Percentiles rank a stretch among this genome's conserved stretches.
These are phyloP conservation scores for Ogataea allantospora DNA, from an alignment of 805 yeast genomes.

Conservation along the genomic window DNA sequence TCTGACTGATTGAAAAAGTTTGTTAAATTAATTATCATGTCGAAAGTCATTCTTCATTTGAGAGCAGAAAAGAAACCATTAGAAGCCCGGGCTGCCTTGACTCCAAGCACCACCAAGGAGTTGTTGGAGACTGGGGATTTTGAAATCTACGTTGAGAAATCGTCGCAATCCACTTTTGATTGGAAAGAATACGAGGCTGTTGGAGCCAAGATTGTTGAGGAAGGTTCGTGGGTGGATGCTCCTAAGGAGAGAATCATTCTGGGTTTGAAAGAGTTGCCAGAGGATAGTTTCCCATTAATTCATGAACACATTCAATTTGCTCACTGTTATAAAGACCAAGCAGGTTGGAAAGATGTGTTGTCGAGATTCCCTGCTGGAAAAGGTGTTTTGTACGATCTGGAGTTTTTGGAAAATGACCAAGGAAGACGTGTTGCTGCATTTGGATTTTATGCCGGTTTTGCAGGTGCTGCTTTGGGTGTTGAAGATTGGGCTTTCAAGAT, in stretches of 20 bases:
- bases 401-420: slow-evolving; percentile 87
- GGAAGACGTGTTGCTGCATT: slow-evolving; percentile 99
- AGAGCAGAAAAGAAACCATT: slow-evolving; percentile 97
- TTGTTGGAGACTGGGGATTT: slow-evolving; percentile 80
- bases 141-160: slow-evolving; percentile 83
- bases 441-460: slow-evolving; percentile 99
- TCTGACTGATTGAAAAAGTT: slow-evolving; percentile 5
- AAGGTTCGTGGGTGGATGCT: slow-evolving; percentile 90
- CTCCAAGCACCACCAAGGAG: slow-evolving; percentile 86
- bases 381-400: slow-evolving; percentile 89
- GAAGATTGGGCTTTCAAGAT: slow-evolving; percentile 94
- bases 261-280: slow-evolving; percentile 95
- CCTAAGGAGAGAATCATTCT: slow-evolving; percentile 86
- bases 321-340: slow-evolving; percentile 97
- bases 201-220: slow-evolving; percentile 89
- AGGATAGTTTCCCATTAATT: slow-evolving; percentile 84
- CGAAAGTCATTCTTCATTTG: slow-evolving; percentile 67
- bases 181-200: slow-evolving; percentile 70
- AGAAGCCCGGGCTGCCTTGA: slow-evolving; percentile 95
- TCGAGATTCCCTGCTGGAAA: slow-evolving; percentile 87
- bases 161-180: slow-evolving; percentile 77
- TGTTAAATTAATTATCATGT: slow-evolving; percentile 13
- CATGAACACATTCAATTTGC: slow-evolving; percentile 99
- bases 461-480: slow-evolving; percentile 97
- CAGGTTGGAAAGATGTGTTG: slow-evolving; percentile 93